phyloP scores from a whole-genome alignment of 164 flowering plant species.

The Magnolia changhungtana region DNA sequence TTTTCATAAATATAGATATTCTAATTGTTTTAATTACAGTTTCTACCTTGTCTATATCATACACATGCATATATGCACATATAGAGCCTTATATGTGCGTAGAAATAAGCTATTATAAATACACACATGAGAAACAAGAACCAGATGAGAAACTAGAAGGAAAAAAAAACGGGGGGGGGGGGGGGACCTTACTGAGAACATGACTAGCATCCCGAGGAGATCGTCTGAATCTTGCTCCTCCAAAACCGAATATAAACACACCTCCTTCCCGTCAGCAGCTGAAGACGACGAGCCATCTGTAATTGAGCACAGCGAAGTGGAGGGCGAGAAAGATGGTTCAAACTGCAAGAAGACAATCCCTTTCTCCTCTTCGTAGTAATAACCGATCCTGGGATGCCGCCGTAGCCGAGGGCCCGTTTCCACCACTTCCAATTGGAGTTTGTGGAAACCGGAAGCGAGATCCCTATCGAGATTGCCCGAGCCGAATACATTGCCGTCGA shows the following conservation, averaged over 20 bases:
- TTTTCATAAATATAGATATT: too few species aligned
- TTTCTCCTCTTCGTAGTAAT: constrained; percentile 53
- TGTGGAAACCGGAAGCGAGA: constrained; percentile 10
- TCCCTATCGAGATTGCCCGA: constrained; percentile 44
- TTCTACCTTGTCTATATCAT: too few species aligned
- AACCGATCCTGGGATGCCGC: constrained; percentile 45
- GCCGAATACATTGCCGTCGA: constrained; percentile 70
- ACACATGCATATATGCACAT: too few species aligned
- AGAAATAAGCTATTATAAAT: too few species aligned
- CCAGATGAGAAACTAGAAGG: background rate
- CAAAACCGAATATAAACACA: constrained; percentile 35
- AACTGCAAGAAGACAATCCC: constrained; percentile 64
- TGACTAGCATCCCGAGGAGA: constrained; percentile 70
- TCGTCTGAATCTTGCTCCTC: constrained; percentile 63
- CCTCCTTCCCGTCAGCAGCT: background rate
- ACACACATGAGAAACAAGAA: background rate
- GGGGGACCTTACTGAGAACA: constrained; percentile 68
- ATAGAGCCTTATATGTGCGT: too few species aligned
- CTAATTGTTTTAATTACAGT: too few species aligned
- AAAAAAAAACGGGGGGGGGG: too few species aligned
- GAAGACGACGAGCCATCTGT: constrained; percentile 19
- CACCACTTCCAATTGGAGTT: constrained; percentile 18
- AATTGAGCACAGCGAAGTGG: constrained; percentile 29
- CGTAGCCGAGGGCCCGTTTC: constrained; percentile 35
- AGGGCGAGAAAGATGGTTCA: constrained; percentile 12